Evolutionary conservation across 306 rosid genomes (phyloP), one percentile per base, ranked within the genome.

Genomic region (Abrus precatorius): DNA sequence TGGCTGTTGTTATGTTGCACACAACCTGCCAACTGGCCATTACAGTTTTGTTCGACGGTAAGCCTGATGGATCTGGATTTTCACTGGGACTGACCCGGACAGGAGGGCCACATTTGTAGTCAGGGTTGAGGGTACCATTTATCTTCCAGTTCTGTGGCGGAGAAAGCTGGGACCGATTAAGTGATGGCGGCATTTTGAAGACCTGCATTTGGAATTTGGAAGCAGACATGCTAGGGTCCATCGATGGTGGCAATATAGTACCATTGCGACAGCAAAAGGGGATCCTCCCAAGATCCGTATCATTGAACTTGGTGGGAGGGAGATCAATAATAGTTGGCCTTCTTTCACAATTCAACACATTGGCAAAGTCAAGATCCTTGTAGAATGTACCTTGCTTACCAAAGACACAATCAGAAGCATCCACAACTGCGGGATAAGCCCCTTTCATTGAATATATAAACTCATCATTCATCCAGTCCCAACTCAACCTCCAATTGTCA

Each of bases 21-120:
- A 96, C 97, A 71, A 96, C 90, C 87, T 96, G 99, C 99, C 99
- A 96, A 79, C 97, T 96, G 5, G 97, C 98, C 12, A 96, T 85
- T 9, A 91, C 98, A 69, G 97, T 79, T 45, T 88, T 82, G 74
- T 90, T 92, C 2, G 75, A 61, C 0, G 92, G 97, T 50, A 96
- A 72, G 49, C 99, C 97, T 0, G 88, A 72, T 1, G 89, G 64
- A 74, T 92, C 93, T 0, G 97, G 94, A 85, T 76, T 87, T 45
- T 86, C 85, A 0, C 85, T 92, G 27, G 99, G 94, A 82, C 97
- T 90, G 48, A 96, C 99, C 29, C 87, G 85, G 27, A 86, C 80
- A 0, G 98, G 99, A 72, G 94, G 90, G 38, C 97, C 93, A 73
- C 99, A 96, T 77, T 86, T 84, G 79, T 93, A 96, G 41, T 85